Evolutionary conservation across 306 rosid species (phyloP), one percentile per base, ranked within the genome.

Genomic region (Cicer yamashitae): DNA sequence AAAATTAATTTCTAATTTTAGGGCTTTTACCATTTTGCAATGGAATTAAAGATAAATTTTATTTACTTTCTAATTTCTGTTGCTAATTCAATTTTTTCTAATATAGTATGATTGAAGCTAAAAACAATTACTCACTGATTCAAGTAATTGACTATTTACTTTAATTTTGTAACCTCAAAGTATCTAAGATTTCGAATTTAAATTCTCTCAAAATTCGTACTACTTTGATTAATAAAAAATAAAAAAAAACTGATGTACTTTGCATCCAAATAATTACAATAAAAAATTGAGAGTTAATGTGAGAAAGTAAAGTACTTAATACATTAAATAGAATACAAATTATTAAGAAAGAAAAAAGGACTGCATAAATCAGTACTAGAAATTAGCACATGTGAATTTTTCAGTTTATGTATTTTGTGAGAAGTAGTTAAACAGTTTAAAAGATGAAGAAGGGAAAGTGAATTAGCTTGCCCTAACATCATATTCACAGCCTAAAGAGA

Each of bases 381-480:
- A 8, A 5, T 17, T 50, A 60, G 37, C 2, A 50, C 30, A 39
- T 5, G 10, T 61, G n/a, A 53, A 25, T 25, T 38, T 77, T 52
- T 38, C 14, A 72, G 20, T 50, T 71, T 11, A 63, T 43, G 34
- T 30, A 79, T 50, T 62, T 52, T 62, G 51, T 63, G 12, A 7
- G 5, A 13, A 68, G 22, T 5, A 3, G 7, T 40, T 50, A 56
- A 56, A 44, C 15, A 22, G 4, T 46, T 53, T 44, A 45, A 66
- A 37, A 6, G 38, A 17, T 18, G 46, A 40, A 57, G 61, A 46
- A 8, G 38, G 65, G 12, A 72, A 77, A 73, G 34, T 73, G 39
- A 39, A 37, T 46, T 18, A 17, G 7, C 44, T 47, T 71, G 71
- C 82, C 78, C 82, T 64, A 45, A 47, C 12, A 9, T 44, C 7